A percentile compares a stretch with the other conserved stretches of the same genome.
phyloP scores from a whole-genome alignment of 352 stramenopile species.

The Pythium myriotylum region DNA sequence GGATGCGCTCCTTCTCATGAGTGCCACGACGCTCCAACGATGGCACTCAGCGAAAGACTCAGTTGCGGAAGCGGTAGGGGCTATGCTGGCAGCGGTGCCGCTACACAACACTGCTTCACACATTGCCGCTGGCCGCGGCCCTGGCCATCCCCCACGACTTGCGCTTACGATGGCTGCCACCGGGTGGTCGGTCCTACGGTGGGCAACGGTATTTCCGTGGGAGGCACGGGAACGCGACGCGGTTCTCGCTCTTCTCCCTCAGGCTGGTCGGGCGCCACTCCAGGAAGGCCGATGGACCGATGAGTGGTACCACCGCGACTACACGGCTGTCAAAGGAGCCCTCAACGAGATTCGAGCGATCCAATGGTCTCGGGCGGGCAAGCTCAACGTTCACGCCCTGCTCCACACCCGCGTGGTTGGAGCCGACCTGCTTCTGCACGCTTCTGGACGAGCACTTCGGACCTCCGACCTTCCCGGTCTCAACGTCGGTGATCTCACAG shows the following conservation, averaged over 20 bases:
- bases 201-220: too few relatives aligned
- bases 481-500: neutral
- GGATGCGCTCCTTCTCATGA: too few relatives aligned
- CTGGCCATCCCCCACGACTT: too few relatives aligned
- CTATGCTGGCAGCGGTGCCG: too few relatives aligned
- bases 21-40: too few relatives aligned
- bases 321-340: neutral
- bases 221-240: neutral
- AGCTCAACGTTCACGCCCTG: neutral
- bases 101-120: too few relatives aligned
- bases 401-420: neutral
- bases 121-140: too few relatives aligned
- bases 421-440: neutral
- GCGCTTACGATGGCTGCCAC: too few relatives aligned
- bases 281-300: neutral
- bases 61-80: too few relatives aligned
- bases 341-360: neutral
- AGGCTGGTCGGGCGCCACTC: neutral
- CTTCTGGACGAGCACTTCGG: neutral
- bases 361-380: neutral
- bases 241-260: neutral
- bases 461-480: neutral
- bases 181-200: neutral
- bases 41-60: too few relatives aligned
- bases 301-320: neutral